Conservation (phyloP, 2,329 filamentous ascomycete genomes). For the Byssothecium circinans region DNA sequence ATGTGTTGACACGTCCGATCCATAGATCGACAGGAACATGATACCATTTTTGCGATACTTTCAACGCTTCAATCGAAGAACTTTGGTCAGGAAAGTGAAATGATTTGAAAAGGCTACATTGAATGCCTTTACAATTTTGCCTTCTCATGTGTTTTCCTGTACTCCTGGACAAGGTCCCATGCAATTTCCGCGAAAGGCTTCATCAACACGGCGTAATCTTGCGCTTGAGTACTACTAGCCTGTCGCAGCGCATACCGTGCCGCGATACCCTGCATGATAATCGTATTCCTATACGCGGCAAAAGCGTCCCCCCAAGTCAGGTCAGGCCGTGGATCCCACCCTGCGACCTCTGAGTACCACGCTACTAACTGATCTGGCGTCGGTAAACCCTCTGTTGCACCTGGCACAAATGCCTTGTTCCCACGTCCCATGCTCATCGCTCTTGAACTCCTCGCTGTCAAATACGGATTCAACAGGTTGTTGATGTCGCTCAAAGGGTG, state of each 20-base stretch:
- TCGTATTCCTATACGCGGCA: constrained; percentile 59
- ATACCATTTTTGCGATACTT: constrained; percentile 26
- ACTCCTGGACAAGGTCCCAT: constrained; percentile 69
- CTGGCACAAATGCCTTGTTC: constrained; percentile 60
- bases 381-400: constrained; percentile 67
- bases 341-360: constrained; percentile 70
- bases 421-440: constrained; percentile 45
- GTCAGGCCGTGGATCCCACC: constrained; percentile 68
- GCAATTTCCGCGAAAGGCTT: constrained; percentile 74
- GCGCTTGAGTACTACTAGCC: constrained; percentile 84
- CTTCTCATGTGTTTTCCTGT: constrained; percentile 44
- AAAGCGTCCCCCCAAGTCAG: constrained; percentile 68
- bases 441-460: constrained; percentile 44
- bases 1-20: constrained; percentile 24
- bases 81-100: constrained; percentile 7
- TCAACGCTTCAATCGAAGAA: constrained; percentile 2
- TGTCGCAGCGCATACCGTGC: constrained; percentile 82
- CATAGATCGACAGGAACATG: constrained; percentile 25
- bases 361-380: constrained; percentile 58
- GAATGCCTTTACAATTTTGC: constrained; percentile 37
- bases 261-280: constrained; percentile 87
- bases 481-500: constrained; percentile 89
- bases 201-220: constrained; percentile 69
- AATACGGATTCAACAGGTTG: constrained; percentile 65
- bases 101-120: constrained; percentile 11